Evolutionary conservation across 2,329 filamentous ascomycete genomes (phyloP), one percentile per base, ranked within the genome.

Genomic region (Reticulascus tulasneorum): DNA sequence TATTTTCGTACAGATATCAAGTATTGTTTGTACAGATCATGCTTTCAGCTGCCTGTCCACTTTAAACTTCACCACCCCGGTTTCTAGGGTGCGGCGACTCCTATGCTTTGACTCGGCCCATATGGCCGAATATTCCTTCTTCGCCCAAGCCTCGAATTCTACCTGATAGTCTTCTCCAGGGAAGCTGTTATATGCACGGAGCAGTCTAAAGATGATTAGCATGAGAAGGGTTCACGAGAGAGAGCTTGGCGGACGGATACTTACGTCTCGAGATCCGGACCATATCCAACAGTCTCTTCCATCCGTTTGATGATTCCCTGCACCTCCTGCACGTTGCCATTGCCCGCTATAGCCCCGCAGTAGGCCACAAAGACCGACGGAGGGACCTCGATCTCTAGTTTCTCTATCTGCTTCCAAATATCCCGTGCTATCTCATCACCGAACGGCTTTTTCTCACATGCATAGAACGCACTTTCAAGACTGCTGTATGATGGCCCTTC

Each of bases 401-500:
- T 70, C 49, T 74, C 71, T 39, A 93, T 72, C 60, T 78, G 79
- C 16, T 66, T 66, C 86, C 86, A 94, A 7, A 91, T 78, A 30
- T 76, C 67, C 15, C 77, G 76, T 25, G 84, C 78, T 44, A 72
- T 72, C 15, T 63, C 67, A 59, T 82, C 68, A 47, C 82, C 67
- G 53, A 69, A 69, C 2, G 74, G 70, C 41, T 67, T 68, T 42
- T 66, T 67, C 56, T 94, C 82, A 56, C 89, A 91, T 2, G 82
- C 77, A 48, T 82, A 81, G 49, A 98, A 87, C 3, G 89, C 82
- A 22, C 93, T 83, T 29, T 83, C 79, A 23, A 98, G 73, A 43
- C 83, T 90, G 42, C 79, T 76, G 50, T 93, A 88, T 2, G 82
- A 84, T 0, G 93, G 93, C 0, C 93, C 93, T 59, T 97, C 90